Evolutionary conservation across 129 eudicot species (phyloP).

Genomic region (Flaveria ramosissima): DNA sequence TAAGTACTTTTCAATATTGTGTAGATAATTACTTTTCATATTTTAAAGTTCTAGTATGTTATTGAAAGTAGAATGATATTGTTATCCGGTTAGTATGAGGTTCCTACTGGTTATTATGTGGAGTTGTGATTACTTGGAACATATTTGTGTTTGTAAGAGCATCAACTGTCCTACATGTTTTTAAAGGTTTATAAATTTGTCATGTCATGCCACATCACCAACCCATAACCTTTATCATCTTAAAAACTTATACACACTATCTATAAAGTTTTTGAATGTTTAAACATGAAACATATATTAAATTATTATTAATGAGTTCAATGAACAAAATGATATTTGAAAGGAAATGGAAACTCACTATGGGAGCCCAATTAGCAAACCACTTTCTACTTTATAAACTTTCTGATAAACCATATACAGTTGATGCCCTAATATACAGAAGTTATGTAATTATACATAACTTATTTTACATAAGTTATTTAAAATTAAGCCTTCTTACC

Average conservation of each 20-base stretch:
- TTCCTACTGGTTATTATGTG: no score
- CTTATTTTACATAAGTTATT: background rate
- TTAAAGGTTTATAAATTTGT: background rate
- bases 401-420: background rate
- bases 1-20: background rate
- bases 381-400: background rate
- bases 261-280: background rate
- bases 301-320: background rate
- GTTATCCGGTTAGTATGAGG: no score
- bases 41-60: no score
- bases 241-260: background rate
- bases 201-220: background rate
- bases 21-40: background rate
- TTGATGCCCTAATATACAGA: background rate
- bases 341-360: no score
- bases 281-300: background rate
- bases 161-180: no score
- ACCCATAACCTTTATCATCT: background rate
- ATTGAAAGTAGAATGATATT: no score
- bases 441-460: background rate
- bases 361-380: background rate
- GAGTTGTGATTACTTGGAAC: no score
- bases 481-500: constrained; percentile 40
- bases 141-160: no score
- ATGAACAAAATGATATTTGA: background rate